phyloP scores from a whole-genome alignment of 768 basidiomycete species.

The Mycena amicta region DNA sequence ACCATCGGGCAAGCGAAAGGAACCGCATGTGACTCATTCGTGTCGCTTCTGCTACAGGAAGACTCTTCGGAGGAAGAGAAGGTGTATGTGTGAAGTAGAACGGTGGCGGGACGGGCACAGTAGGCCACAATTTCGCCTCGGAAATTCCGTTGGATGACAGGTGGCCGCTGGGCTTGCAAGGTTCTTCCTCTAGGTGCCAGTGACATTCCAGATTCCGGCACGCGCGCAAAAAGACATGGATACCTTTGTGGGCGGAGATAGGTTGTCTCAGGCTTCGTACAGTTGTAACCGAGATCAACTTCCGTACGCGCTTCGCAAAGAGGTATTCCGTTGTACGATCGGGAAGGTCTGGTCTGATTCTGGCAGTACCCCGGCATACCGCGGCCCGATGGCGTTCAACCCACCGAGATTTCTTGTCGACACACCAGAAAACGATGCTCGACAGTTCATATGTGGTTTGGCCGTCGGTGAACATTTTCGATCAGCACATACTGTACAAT shows the following conservation, averaged over 20 bases:
- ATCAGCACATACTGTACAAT: no score
- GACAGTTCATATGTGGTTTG: constrained; percentile 28
- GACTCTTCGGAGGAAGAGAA: constrained; percentile 1
- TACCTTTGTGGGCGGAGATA: constrained; percentile 27
- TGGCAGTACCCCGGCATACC: constrained; percentile 13
- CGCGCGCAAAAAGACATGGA: constrained; percentile 34
- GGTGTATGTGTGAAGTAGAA: constrained; percentile 13
- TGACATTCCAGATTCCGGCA: constrained; percentile 28
- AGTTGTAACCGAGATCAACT: constrained; percentile 28
- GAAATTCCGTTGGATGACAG: constrained; percentile 6
- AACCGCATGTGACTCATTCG: constrained; percentile 6
- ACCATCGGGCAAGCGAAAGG: constrained; percentile 8
- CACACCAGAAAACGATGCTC: constrained; percentile 22
- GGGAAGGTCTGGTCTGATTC: constrained; percentile 17
- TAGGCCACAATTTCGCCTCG: not conserved
- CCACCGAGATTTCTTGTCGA: constrained; percentile 11
- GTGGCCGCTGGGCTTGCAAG: constrained; percentile 20
- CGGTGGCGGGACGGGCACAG: constrained; percentile 28
- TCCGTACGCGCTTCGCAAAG: constrained; percentile 32
- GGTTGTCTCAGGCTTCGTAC: constrained; percentile 31
- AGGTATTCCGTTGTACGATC: constrained; percentile 23
- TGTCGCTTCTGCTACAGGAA: constrained; percentile 1
- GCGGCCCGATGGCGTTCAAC: constrained; percentile 12
- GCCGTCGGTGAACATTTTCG: constrained; percentile 18
- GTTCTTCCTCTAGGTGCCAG: constrained; percentile 31